These are phyloP conservation scores for Penicillium glabrum DNA, from an alignment of 2,329 filamentous ascomycete genomes.

Conservation along the genomic window DNA sequence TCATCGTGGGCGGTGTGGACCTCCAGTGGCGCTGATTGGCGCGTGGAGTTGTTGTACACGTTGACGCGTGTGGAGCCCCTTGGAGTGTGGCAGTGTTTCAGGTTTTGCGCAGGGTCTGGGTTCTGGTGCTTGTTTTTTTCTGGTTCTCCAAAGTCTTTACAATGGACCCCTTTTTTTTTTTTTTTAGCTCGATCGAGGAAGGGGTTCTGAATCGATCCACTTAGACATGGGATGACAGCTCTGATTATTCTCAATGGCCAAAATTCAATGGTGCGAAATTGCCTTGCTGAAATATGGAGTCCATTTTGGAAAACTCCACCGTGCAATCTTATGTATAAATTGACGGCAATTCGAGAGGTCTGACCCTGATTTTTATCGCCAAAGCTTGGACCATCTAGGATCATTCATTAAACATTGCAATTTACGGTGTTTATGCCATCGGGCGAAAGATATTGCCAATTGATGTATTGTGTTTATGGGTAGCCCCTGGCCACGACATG, in stretches of 20 bases:
- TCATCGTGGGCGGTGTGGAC: slow-evolving; percentile 17
- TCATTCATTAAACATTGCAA: background rate
- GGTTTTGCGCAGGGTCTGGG: slow-evolving; percentile 2
- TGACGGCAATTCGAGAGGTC: background rate
- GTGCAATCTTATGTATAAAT: background rate
- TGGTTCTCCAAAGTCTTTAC: background rate
- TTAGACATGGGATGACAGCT: background rate
- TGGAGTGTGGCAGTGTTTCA: slow-evolving; percentile 13
- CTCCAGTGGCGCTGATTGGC: slow-evolving; percentile 6
- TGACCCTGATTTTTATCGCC: background rate
- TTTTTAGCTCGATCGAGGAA: background rate
- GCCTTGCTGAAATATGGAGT: background rate
- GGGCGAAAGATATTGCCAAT: background rate
- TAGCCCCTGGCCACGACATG: too few species aligned
- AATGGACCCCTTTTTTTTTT: background rate
- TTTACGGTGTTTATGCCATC: background rate
- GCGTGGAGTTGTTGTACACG: slow-evolving; percentile 7
- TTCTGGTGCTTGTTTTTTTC: background rate
- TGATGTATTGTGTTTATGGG: background rate
- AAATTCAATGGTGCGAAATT: background rate
- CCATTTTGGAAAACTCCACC: background rate
- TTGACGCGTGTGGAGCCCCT: slow-evolving; percentile 12
- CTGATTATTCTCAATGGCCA: background rate
- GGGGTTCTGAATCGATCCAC: background rate
- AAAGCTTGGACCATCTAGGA: background rate